phyloP scores from a whole-genome alignment of 1,284 basidiomycete genomes.

The Trichosporon asahii region DNA sequence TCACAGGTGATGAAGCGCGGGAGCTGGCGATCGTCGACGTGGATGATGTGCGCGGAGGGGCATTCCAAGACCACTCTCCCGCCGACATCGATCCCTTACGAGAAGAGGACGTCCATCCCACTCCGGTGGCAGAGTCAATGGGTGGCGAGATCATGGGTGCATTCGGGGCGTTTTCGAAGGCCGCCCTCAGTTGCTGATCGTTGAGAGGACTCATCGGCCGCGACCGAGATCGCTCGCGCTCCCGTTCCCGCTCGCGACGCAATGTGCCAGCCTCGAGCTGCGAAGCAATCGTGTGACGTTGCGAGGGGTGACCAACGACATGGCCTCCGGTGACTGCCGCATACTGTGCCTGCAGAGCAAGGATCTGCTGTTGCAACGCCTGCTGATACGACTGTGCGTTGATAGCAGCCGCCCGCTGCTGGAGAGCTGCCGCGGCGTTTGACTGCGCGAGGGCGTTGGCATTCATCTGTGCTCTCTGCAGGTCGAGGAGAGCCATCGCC shows the following conservation, averaged over 20 bases:
- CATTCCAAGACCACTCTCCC: conserved; percentile 10
- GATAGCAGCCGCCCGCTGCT: conserved; percentile 23
- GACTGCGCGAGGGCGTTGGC: conserved; percentile 20
- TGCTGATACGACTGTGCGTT: conserved; percentile 24
- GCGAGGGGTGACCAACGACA: conserved; percentile 14
- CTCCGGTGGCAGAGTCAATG: conserved; percentile 22
- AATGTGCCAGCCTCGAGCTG: conserved; percentile 31
- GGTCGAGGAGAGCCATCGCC: conserved; percentile 29
- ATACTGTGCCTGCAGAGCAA: conserved; percentile 19
- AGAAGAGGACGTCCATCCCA: conserved; percentile 21
- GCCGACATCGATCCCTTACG: background rate
- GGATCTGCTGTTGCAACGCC: conserved; percentile 21
- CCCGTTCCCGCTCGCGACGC: conserved; percentile 24
- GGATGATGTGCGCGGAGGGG: conserved; percentile 16
- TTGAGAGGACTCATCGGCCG: conserved; percentile 19
- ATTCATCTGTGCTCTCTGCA: conserved; percentile 28
- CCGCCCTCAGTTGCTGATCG: conserved; percentile 30
- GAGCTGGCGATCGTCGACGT: conserved; percentile 14
- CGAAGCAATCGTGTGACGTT: conserved; percentile 28
- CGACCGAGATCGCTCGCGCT: conserved; percentile 19
- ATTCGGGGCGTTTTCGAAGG: conserved; percentile 32
- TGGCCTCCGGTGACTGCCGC: conserved; percentile 14
- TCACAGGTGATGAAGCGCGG: conserved; percentile 17
- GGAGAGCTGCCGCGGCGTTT: conserved; percentile 13
- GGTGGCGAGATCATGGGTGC: conserved; percentile 20